phyloP scores from a whole-genome alignment of 345 rosid species.

The Populus nigra region DNA sequence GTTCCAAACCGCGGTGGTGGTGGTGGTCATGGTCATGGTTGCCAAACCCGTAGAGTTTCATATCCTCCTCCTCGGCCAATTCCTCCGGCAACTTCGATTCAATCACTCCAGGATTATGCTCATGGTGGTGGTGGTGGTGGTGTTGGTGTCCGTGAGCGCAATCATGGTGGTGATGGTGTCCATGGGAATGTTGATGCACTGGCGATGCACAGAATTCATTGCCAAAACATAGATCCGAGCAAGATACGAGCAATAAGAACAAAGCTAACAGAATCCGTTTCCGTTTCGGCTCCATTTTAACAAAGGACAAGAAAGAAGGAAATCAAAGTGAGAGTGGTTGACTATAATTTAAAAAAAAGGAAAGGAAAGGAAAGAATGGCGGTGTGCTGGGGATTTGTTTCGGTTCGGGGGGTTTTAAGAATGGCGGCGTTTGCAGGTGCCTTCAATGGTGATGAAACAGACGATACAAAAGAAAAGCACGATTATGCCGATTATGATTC shows the following conservation, averaged over 20 bases:
- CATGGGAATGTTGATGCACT: slow-evolving; percentile 37
- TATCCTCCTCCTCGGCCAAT: slow-evolving; percentile 89
- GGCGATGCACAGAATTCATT: slow-evolving; percentile 40
- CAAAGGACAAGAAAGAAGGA: background rate
- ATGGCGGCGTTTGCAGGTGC: slow-evolving; percentile 45
- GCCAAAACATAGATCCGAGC: slow-evolving; percentile 51
- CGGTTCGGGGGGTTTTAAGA: background rate
- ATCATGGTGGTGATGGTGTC: slow-evolving; percentile 31
- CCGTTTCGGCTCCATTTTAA: slow-evolving; percentile 28
- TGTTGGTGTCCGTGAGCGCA: slow-evolving; percentile 20
- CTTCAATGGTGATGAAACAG: slow-evolving; percentile 73
- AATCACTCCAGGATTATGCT: background rate
- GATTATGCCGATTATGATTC: slow-evolving; percentile 68
- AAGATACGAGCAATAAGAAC: slow-evolving; percentile 22
- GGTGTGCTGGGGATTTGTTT: background rate
- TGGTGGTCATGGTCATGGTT: slow-evolving; percentile 33
- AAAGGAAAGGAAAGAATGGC: slow-evolving; percentile 24
- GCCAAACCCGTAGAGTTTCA: slow-evolving; percentile 74
- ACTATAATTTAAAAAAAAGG: background rate
- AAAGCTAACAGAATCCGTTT: slow-evolving; percentile 11
- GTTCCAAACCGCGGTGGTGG: slow-evolving; percentile 37
- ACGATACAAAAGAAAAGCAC: slow-evolving; percentile 56
- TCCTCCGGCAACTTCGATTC: slow-evolving; percentile 74
- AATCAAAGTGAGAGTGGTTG: slow-evolving; percentile 3
- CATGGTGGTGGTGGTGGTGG: slow-evolving; percentile 14